phyloP scores from a whole-genome alignment of 352 stramenopile genomes.

The Saprolegnia parasitica region DNA sequence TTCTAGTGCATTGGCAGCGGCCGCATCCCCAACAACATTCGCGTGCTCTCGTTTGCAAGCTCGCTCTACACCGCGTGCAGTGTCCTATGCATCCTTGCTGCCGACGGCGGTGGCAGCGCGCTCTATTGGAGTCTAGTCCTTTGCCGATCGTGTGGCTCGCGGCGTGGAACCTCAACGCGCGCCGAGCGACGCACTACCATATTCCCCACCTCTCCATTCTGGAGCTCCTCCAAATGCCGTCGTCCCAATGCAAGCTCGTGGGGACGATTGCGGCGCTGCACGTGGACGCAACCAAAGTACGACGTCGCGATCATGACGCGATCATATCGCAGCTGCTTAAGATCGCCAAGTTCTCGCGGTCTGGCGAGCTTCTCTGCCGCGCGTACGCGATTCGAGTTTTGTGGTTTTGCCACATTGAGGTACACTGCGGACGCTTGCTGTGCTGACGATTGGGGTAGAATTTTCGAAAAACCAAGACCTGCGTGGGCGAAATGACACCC shows the following conservation, averaged over 20 bases:
- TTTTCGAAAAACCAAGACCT: constrained; percentile 7
- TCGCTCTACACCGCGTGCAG: constrained; percentile 20
- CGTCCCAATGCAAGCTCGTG: neutral
- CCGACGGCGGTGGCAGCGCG: neutral
- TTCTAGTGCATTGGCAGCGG: constrained; percentile 28
- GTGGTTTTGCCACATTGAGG: constrained; percentile 17
- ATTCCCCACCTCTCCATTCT: constrained; percentile 19
- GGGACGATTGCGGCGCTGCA: constrained; percentile 24
- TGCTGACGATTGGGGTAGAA: neutral
- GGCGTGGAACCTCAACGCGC: constrained; percentile 20
- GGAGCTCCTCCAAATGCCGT: constrained; percentile 1
- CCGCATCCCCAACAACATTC: constrained; percentile 29
- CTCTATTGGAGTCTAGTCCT: constrained; percentile 15
- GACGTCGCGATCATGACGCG: neutral
- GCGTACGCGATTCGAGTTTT: neutral
- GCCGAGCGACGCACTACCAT: constrained; percentile 17
- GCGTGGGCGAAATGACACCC: neutral
- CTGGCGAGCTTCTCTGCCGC: neutral
- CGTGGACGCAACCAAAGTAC: constrained; percentile 7
- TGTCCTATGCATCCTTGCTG: constrained; percentile 10
- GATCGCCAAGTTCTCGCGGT: neutral
- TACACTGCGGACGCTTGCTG: neutral
- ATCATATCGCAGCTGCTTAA: neutral
- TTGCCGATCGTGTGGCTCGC: constrained; percentile 11
- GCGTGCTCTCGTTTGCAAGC: constrained; percentile 27